Conservation (phyloP, 768 basidiomycete species). For the Trametes cingulata region DNA sequence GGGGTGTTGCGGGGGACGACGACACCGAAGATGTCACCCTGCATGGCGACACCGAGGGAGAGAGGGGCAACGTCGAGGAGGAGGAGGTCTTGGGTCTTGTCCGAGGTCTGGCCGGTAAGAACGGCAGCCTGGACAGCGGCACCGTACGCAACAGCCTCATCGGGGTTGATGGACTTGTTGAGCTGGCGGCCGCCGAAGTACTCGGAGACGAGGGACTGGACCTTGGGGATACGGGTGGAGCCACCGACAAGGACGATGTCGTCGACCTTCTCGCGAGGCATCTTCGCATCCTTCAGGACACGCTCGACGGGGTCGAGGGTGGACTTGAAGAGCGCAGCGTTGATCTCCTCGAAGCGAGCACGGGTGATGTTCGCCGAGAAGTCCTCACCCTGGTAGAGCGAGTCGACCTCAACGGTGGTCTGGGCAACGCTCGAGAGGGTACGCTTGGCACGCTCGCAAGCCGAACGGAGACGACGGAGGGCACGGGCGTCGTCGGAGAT, state of each 20-base stretch:
- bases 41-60: slow-evolving; percentile 99
- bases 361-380: slow-evolving; percentile 99
- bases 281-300: slow-evolving; percentile 98
- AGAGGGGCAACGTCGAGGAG: slow-evolving; percentile 98
- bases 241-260: slow-evolving; percentile 99
- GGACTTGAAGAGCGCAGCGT: slow-evolving; percentile 91
- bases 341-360: slow-evolving; percentile 99
- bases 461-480: slow-evolving; percentile 90
- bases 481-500: slow-evolving; percentile 98
- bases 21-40: slow-evolving; percentile 99
- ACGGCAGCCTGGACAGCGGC: slow-evolving; percentile 99
- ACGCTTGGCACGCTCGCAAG: slow-evolving; percentile 99
- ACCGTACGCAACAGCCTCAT: slow-evolving; percentile 99
- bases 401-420: slow-evolving; percentile 99
- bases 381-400: slow-evolving; percentile 96
- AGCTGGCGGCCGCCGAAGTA: slow-evolving; percentile 97
- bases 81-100: slow-evolving; percentile 97
- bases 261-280: slow-evolving; percentile 94
- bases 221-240: slow-evolving; percentile 99
- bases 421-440: slow-evolving; percentile 97
- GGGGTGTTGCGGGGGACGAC: slow-evolving; percentile 99
- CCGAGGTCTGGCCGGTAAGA: slow-evolving; percentile 97
- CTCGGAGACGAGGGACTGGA: slow-evolving; percentile 97
- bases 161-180: slow-evolving; percentile 99
- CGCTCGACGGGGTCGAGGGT: slow-evolving; percentile 98